Percentiles rank a stretch among this genome's conserved stretches.
These are phyloP conservation scores for Cardamine occulta DNA, from an alignment of 345 rosid genomes.

Conservation along the genomic window DNA sequence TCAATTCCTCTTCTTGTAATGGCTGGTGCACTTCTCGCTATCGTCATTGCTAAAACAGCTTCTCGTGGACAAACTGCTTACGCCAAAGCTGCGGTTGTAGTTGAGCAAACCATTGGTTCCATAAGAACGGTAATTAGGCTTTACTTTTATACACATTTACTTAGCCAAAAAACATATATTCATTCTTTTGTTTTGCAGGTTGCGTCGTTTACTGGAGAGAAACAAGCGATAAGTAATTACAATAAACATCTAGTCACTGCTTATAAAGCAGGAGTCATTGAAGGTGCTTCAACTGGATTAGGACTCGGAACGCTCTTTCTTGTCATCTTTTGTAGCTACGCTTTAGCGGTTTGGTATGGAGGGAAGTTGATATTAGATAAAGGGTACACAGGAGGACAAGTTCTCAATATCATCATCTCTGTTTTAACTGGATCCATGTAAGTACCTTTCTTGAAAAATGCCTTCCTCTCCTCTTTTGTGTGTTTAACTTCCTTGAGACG, in stretches of 20 bases:
- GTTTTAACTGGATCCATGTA: constrained; percentile 78
- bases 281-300: constrained; percentile 70
- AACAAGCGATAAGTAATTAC: constrained; percentile 49
- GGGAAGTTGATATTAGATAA: constrained; percentile 65
- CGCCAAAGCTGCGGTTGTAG: constrained; percentile 70
- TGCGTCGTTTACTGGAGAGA: constrained; percentile 90
- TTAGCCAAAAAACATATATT: too few species aligned
- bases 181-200: constrained; percentile 58
- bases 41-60: constrained; percentile 48
- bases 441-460: constrained; percentile 31
- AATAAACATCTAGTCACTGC: constrained; percentile 23
- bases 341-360: constrained; percentile 81
- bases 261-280: constrained; percentile 64
- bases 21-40: constrained; percentile 62
- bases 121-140: too few species aligned
- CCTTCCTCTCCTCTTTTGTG: not conserved
- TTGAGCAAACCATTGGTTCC: constrained; percentile 71
- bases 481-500: not conserved
- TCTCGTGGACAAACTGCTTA: constrained; percentile 64
- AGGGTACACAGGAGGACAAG: constrained; percentile 77
- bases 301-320: constrained; percentile 63
- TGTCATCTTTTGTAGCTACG: constrained; percentile 52
- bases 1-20: constrained; percentile 71
- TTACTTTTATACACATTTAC: constrained; percentile 37
- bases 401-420: constrained; percentile 58